A percentile compares a stretch with the other conserved stretches of the same genome.
Conservation (phyloP, 345 rosid species). For the Cardamine resedifolia region DNA sequence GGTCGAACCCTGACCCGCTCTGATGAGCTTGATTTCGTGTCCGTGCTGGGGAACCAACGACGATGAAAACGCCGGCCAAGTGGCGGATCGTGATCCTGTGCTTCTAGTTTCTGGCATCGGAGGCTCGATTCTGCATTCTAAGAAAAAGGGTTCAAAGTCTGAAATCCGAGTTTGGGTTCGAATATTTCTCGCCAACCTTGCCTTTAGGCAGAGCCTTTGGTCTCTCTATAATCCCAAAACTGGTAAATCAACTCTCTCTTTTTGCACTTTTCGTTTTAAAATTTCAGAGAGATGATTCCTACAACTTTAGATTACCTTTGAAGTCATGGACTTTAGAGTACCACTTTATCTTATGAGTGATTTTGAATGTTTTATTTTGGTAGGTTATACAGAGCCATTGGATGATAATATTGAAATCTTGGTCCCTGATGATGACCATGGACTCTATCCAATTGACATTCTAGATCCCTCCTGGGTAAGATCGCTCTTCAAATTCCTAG, state of each 20-base stretch:
- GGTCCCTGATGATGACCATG: slow-evolving; percentile 89
- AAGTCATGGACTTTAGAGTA: background rate
- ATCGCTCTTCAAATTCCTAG: too few relatives aligned
- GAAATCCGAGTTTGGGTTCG: slow-evolving; percentile 87
- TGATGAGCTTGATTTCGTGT: slow-evolving; percentile 38
- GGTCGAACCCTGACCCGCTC: slow-evolving; percentile 21
- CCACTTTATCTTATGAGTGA: background rate
- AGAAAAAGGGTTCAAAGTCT: slow-evolving; percentile 54
- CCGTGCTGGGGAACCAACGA: slow-evolving; percentile 52
- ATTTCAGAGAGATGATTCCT: background rate
- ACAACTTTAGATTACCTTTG: background rate
- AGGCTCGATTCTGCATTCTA: slow-evolving; percentile 73
- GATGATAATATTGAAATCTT: slow-evolving; percentile 56
- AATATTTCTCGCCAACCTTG: slow-evolving; percentile 68
- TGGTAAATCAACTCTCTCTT: slow-evolving; percentile 43
- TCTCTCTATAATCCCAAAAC: slow-evolving; percentile 76
- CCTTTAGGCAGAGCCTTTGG: slow-evolving; percentile 76
- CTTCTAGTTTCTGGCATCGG: slow-evolving; percentile 80
- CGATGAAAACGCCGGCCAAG: slow-evolving; percentile 8
- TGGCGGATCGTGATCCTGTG: slow-evolving; percentile 57
- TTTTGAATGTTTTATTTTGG: slow-evolving; percentile 20
- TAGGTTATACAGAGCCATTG: slow-evolving; percentile 82
- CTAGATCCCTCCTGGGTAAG: slow-evolving; percentile 81
- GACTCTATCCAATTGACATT: slow-evolving; percentile 79
- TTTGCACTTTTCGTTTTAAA: too few relatives aligned